Conservation (phyloP, 305 asterid genomes). For the Petunia hybrid region DNA sequence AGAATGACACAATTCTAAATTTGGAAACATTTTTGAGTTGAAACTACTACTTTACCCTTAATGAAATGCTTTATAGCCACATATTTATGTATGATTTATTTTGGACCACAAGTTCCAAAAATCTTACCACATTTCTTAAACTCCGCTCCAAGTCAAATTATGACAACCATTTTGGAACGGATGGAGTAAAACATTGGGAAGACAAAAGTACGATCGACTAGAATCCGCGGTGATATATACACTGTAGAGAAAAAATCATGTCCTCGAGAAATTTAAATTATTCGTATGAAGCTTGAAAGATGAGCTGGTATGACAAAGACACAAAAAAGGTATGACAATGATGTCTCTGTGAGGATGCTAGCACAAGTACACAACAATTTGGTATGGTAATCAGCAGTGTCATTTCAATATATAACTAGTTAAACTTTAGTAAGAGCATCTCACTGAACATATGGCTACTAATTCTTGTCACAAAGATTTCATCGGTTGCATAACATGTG, state of each 20-base stretch:
- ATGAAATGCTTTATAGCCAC: too few species aligned
- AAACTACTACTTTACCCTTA: too few species aligned
- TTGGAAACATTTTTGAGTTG: too few species aligned
- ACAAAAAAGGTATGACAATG: background rate
- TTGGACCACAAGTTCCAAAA: too few species aligned
- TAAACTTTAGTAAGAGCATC: background rate
- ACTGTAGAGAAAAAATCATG: background rate
- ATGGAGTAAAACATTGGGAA: too few species aligned
- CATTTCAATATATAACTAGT: background rate
- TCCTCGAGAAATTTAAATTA: background rate
- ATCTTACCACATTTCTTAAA: too few species aligned
- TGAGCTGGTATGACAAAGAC: background rate
- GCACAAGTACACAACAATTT: background rate
- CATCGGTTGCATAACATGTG: background rate
- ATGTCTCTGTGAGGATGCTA: background rate
- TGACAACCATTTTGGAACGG: too few species aligned
- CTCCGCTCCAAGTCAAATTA: too few species aligned
- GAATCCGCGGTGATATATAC: background rate
- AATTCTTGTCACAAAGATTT: background rate
- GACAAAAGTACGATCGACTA: background rate
- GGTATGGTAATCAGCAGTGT: background rate
- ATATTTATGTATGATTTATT: too few species aligned
- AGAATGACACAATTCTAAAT: too few species aligned
- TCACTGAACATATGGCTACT: background rate
- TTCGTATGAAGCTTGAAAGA: background rate